A percentile compares a stretch with the other conserved stretches of the same genome.
Conservation (phyloP, 164 flowering plant genomes). For the Stephania japonica region DNA sequence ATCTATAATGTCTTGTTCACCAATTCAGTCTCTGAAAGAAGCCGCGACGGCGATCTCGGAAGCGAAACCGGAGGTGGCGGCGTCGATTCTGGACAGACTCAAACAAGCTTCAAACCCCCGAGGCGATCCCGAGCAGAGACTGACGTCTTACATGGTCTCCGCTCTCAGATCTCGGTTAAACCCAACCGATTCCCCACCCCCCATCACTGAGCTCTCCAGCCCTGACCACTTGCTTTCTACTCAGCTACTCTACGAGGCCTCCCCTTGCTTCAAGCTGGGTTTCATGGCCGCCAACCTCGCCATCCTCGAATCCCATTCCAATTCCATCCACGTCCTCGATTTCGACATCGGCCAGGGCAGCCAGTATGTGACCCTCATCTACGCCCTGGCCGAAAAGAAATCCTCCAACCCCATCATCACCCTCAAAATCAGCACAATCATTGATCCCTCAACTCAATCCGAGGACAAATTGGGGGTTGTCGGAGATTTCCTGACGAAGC, state of each 20-base stretch:
- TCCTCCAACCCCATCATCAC: slow-evolving; percentile 17
- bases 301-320: slow-evolving; percentile 49
- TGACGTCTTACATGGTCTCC: slow-evolving; percentile 33
- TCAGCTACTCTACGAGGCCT: slow-evolving; percentile 51
- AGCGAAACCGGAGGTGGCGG: slow-evolving; percentile 43
- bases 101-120: slow-evolving; percentile 24
- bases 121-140: slow-evolving; percentile 60
- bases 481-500: slow-evolving; percentile 36
- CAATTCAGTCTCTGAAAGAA: slow-evolving; percentile 51
- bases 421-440: slow-evolving; percentile 49
- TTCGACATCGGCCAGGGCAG: slow-evolving; percentile 56
- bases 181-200: slow-evolving; percentile 29
- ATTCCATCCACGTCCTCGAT: slow-evolving; percentile 39
- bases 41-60: slow-evolving; percentile 69
- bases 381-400: slow-evolving; percentile 35
- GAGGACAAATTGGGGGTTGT: slow-evolving; percentile 25
- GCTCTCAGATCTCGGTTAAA: slow-evolving; percentile 50
- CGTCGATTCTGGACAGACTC: slow-evolving; percentile 47
- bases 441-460: slow-evolving; percentile 16
- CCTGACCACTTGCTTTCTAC: slow-evolving; percentile 39
- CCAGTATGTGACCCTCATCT: slow-evolving; percentile 58
- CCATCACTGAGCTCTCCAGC: slow-evolving; percentile 30
- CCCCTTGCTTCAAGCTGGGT: slow-evolving; percentile 72
- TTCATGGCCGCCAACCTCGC: slow-evolving; percentile 72
- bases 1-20: slow-evolving; percentile 21